phyloP scores from a whole-genome alignment of 1,284 basidiomycete genomes.

The Trichosporon sp. region DNA sequence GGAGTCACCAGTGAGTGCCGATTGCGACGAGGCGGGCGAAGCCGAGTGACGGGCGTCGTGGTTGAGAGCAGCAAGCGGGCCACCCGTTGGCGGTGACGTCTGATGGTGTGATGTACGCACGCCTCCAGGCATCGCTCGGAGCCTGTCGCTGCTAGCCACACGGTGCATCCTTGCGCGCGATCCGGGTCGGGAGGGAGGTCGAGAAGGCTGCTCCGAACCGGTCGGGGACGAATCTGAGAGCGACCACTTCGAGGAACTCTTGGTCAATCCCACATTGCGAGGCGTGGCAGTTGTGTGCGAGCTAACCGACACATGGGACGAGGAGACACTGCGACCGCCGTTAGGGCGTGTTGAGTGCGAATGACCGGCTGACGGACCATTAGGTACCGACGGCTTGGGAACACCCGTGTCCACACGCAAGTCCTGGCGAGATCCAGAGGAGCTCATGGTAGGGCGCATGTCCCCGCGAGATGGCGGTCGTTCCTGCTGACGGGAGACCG shows the following conservation, averaged over 20 bases:
- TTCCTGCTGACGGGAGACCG: slow-evolving; percentile 1
- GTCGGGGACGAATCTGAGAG: slow-evolving; percentile 27
- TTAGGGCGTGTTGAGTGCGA: background rate
- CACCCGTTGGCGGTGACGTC: slow-evolving; percentile 21
- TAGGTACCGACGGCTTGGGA: background rate
- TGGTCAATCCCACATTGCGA: slow-evolving; percentile 6
- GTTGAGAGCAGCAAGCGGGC: slow-evolving; percentile 17
- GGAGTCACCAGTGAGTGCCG: slow-evolving; percentile 36
- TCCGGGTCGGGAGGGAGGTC: slow-evolving; percentile 20
- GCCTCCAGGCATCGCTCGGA: slow-evolving; percentile 19
- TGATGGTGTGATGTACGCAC: slow-evolving; percentile 17
- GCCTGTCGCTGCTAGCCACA: slow-evolving; percentile 17
- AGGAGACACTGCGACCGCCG: background rate
- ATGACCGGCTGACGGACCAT: background rate
- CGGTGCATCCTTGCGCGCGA: slow-evolving; percentile 22
- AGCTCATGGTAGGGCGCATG: background rate
- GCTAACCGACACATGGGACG: slow-evolving; percentile 10
- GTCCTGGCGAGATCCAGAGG: background rate
- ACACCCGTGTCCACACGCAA: slow-evolving; percentile 7
- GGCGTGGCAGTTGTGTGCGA: slow-evolving; percentile 19
- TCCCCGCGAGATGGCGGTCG: slow-evolving; percentile 1
- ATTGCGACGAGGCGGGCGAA: slow-evolving; percentile 38
- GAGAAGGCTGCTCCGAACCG: slow-evolving; percentile 15
- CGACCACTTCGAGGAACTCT: slow-evolving; percentile 32
- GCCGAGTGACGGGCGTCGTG: slow-evolving; percentile 25